Evolutionary conservation across 106 monocot genomes (phyloP), one percentile per base, ranked within the genome.

Genomic region (Phalaenopsis aphrodite): DNA sequence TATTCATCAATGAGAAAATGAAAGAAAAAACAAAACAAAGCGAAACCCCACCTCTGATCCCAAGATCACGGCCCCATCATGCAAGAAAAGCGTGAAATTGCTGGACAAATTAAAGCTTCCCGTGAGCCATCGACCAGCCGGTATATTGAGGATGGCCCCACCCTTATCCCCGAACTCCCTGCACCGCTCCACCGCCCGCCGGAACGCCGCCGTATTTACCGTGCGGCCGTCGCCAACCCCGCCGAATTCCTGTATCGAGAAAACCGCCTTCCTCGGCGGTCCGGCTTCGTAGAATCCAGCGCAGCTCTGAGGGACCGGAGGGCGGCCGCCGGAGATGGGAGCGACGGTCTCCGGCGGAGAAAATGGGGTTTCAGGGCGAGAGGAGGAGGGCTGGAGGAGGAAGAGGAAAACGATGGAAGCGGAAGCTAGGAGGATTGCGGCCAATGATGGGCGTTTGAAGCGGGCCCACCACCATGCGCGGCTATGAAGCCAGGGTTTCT

Each of bases 31-130:
- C 3, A 12, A 52, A 10, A 48, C 7, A 48, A 52, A 52, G 3
- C 52, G 52, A 21, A 56, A 61, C 18, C 61, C 6, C 73, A 97
- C 94, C 92, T 94, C 89, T 38, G 94, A 97, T 41, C 92, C 94
- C 79, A 97, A 84, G 30, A 97, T 92, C 47, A 90, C 82, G 37
- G 97, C 88, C 39, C 97, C 90, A 55, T 94, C 85, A 11, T 97
- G 92, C 81, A 97, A 79, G 79, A 82, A 97, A 65, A 94, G 79
- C 10, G 94, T 97, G 84, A 97, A 94, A 57, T 89, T 87, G 73
- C 97, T 97, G 24, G 97, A 92, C 64, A 97, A 79, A 75, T 97
- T 94, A 64, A 97, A 97, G 79, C 94, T 97, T 1, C 97, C 97
- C 12, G 97, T 97, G 47, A 98, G 37, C 97, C 94, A 94, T 78